Base-by-base conservation (phyloP, 345 rosid species). In the Schrenkiella parvula region DNA sequence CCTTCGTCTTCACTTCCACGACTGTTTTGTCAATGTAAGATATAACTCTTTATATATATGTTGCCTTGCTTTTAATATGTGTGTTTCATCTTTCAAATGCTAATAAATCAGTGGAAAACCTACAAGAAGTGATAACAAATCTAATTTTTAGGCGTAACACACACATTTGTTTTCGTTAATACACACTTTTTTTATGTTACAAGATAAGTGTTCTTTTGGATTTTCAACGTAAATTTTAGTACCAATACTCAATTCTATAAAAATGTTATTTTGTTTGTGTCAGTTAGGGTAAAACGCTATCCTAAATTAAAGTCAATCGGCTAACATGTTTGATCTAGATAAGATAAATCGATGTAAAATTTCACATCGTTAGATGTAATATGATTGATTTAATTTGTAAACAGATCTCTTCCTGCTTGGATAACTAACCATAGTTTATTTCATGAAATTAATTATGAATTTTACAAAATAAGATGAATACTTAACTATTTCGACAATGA, bases 1-100 rank as follows among this genome's bases (percentile, higher is more conserved):
- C 52, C 83, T 86, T 43, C 88, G 90, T 62, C 78, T 86, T 23
- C 86, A 84, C 72, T 86, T 86, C 78, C 91, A 86, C 13, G 91
- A 86, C 29, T 86, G 91, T 56, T 86, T 86, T 15, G 91, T 86
- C 37, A 75, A 82, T 34, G 90, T 86, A 86, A 25, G 66, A 43
- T 31, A 4, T 5, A 8, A 41, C 17, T 21, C 15, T 62, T 7
- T 10, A 51, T 47, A 31, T 19, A 13, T 50, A 9, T 68, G 48
- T 68, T 19, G 7, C 15, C 42, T 21, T 44, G 5, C 5, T n/a
- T 23, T 14, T 55, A 17, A 38, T 15, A 2, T 55, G 5, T 22
- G 43, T 14, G 41, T 14, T 21, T 21, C 22, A 62, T 51, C 44
- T 9, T 37, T 19, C 50, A 37, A n/a, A 43, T 52, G 7, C 21